Base-by-base conservation (phyloP, 306 rosid species). In the Phaseolus lunatus region DNA sequence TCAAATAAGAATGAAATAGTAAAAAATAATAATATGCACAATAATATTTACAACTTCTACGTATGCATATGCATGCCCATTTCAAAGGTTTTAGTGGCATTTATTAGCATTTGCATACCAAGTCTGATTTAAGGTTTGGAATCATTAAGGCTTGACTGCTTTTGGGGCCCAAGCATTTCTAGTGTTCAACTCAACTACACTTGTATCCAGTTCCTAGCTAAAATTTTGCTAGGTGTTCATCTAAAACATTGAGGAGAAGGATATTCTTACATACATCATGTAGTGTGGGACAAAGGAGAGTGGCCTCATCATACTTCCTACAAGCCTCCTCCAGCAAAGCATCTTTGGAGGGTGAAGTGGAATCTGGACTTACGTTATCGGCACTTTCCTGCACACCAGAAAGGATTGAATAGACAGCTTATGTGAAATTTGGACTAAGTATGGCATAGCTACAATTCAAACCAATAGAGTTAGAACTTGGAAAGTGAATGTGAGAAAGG, bases 251-350 rank as follows among this genome's bases (percentile, higher is more conserved):
- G 13, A 19, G 44, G 68, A 37, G 20, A 75, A 78, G 72, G 70
- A 79, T 71, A 73, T 20, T 77, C 27, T 78, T 76, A 85, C 97
- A 47, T 89, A 95, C 98, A 88, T 96, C 99, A 86, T 96, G 98
- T 82, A 95, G 94, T 13, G 96, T 92, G 50, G 98, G 99, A 78
- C 98, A 96, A 65, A 96, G 89, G 73, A 1, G 87, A 77, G 99
- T 96, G 77, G 99, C 99, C 86, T 92, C 97, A 56, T 92, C 98
- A 81, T 96, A 96, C 76, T 96, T 95, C 87, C 73, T 92, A 87
- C 99, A 92, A 78, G 99, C 99, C 84, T 96, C 99, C 91, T 96
- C 99, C 57, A 92, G 99, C 89, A 96, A 86, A 48, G 99, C 90
- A 88, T 96, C 99, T 86, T 92, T 96, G 26, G 99, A 96, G 80